Evolutionary conservation across 1,139 yeast species (phyloP), one percentile per base, ranked within the genome.

Genomic region (Suhomyces guaymorum): DNA sequence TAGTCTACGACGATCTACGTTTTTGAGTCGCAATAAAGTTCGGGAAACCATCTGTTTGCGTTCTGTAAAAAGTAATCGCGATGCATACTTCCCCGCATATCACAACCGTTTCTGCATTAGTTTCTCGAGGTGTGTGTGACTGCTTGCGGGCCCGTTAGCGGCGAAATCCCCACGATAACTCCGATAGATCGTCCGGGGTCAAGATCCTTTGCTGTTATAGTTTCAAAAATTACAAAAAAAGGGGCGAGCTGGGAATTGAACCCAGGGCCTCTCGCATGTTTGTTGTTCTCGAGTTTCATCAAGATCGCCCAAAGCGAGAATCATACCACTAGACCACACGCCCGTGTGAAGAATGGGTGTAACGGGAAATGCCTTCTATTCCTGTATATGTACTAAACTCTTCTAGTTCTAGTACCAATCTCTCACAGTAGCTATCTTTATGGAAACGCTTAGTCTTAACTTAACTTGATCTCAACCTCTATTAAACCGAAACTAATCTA

Each of bases 311-410:
- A 38, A 38, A 38, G 41, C 41, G 41, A 38, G 41, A 38, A 38
- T 38, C 41, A 38, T 38, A 38, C 41, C 41, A 38, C 41, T 38
- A 38, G 41, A 38, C 41, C 41, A 38, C 41, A 38, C 41, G 41
- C 41, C 41, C 41, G n/a, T n/a, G 28, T 23, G 13, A 27, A 23
- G 22, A 19, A 30, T 22, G 9, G 41, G 41, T n/a, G n/a, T n/a
- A n/a, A n/a, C n/a, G n/a, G n/a, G n/a, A n/a, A n/a, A n/a, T n/a
- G n/a, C n/a, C n/a, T n/a, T n/a, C n/a, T n/a, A n/a, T n/a, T n/a
- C n/a, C n/a, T n/a, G n/a, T n/a, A n/a, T n/a, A n/a, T n/a, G n/a
- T n/a, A n/a, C n/a, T n/a, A n/a, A n/a, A n/a, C n/a, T n/a, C n/a
- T n/a, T n/a, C n/a, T n/a, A n/a, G n/a, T n/a, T n/a, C n/a, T n/a